These are phyloP conservation scores for Metschnikowia shivogae DNA, from an alignment of 805 yeast species.

Conservation along the genomic window DNA sequence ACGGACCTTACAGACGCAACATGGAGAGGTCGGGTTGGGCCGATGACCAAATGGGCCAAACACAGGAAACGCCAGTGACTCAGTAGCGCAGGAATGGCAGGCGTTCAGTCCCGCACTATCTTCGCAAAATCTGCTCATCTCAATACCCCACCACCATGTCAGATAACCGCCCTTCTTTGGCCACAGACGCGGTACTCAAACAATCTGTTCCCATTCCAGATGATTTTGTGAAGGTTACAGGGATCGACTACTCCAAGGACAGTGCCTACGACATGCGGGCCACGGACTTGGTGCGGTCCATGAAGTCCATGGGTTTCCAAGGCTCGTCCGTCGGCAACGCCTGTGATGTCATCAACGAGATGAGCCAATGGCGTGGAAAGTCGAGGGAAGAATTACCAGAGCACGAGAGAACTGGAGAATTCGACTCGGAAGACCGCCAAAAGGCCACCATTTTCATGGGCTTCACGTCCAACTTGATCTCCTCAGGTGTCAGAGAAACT, in stretches of 20 bases:
- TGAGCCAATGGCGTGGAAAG: constrained; percentile 92
- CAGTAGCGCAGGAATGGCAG: neutral
- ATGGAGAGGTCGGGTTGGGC: too few relatives aligned
- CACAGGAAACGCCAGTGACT: neutral
- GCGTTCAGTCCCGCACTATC: neutral
- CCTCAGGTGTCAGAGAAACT: constrained; percentile 91
- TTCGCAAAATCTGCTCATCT: constrained; percentile 3
- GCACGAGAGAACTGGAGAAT: constrained; percentile 63
- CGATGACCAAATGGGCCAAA: neutral
- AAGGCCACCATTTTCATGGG: constrained; percentile 93
- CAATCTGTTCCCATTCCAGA: constrained; percentile 84
- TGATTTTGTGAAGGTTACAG: constrained; percentile 72
- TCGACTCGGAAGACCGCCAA: constrained; percentile 73
- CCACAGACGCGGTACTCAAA: constrained; percentile 88
- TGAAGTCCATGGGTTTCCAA: constrained; percentile 97
- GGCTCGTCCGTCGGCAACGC: constrained; percentile 83
- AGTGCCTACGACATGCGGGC: constrained; percentile 77
- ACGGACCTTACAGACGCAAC: too few relatives aligned
- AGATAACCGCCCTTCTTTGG: constrained; percentile 53
- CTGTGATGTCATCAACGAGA: constrained; percentile 85
- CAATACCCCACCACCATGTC: constrained; percentile 3
- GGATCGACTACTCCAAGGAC: constrained; percentile 83
- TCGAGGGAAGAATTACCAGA: constrained; percentile 65
- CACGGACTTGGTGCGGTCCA: constrained; percentile 67
- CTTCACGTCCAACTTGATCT: constrained; percentile 91